Percentiles rank a stretch among this genome's conserved stretches.
Conservation (phyloP, 192 early-diverging fungal genomes). For the Rhizophagus clarus region DNA sequence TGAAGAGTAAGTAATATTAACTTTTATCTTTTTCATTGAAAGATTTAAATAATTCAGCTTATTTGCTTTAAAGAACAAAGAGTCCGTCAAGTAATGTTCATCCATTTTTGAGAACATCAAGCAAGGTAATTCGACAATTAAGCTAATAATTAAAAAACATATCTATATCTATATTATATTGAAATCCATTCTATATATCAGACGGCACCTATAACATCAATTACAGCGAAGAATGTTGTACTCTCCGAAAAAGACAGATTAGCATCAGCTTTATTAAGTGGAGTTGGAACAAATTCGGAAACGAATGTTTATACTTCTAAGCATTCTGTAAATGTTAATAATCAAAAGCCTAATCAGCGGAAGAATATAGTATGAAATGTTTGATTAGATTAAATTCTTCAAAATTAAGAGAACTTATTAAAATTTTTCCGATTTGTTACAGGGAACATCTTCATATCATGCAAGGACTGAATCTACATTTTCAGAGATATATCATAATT, state of each 20-base stretch:
- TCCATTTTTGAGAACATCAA: not conserved
- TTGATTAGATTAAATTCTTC: not conserved
- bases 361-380: not conserved
- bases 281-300: not conserved
- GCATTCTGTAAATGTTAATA: not conserved
- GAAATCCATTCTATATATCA: not conserved
- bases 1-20: not conserved
- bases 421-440: not conserved
- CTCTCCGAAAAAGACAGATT: constrained; percentile 2
- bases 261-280: constrained; percentile 28
- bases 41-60: not conserved
- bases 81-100: not conserved
- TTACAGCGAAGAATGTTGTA: not conserved
- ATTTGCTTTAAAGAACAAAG: not conserved
- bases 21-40: not conserved
- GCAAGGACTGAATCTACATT: not conserved
- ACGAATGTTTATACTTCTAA: not conserved
- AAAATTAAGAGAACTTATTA: not conserved
- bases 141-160: not conserved
- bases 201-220: not conserved
- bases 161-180: not conserved
- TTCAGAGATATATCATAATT: not conserved
- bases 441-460: not conserved
- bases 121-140: not conserved
- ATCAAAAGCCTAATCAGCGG: not conserved